Conservation (phyloP, 208 protist genomes). For the Trichomonas vaginalis region DNA sequence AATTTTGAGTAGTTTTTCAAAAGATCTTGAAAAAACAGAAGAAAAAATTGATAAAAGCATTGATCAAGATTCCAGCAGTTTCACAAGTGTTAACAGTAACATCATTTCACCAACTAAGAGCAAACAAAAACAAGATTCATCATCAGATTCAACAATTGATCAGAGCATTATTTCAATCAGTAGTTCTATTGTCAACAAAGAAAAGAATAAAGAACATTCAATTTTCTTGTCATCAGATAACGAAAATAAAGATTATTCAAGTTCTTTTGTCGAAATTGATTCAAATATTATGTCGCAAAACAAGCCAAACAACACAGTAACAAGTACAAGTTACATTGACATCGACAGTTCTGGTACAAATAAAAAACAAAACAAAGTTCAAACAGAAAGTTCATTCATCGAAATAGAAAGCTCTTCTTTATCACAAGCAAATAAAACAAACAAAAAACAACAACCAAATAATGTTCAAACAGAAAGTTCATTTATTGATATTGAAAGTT, state of each 20-base stretch:
- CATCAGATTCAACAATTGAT: too few species aligned
- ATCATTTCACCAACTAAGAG: not conserved
- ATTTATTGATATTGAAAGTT: not conserved
- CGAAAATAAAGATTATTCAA: too few species aligned
- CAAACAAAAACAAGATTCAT: not conserved
- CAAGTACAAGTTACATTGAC: not conserved
- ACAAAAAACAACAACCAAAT: not conserved
- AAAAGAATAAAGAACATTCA: too few species aligned
- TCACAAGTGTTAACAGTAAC: not conserved
- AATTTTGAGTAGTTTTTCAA: too few species aligned
- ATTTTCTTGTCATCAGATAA: too few species aligned
- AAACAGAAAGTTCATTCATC: not conserved
- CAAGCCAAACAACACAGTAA: too few species aligned
- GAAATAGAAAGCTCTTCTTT: not conserved
- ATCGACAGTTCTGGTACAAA: not conserved
- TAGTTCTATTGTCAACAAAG: too few species aligned
- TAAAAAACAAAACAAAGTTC: not conserved
- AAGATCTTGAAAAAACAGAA: too few species aligned
- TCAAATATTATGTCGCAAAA: too few species aligned
- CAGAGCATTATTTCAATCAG: too few species aligned
- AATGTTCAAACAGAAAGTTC: not conserved
- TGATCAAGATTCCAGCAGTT: not conserved
- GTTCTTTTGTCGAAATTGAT: too few species aligned
- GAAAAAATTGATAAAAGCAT: not conserved
- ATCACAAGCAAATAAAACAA: too few species aligned